Evolutionary conservation across 768 basidiomycete genomes (phyloP), one percentile per base, ranked within the genome.

Genomic region (Trametes sanguinea): DNA sequence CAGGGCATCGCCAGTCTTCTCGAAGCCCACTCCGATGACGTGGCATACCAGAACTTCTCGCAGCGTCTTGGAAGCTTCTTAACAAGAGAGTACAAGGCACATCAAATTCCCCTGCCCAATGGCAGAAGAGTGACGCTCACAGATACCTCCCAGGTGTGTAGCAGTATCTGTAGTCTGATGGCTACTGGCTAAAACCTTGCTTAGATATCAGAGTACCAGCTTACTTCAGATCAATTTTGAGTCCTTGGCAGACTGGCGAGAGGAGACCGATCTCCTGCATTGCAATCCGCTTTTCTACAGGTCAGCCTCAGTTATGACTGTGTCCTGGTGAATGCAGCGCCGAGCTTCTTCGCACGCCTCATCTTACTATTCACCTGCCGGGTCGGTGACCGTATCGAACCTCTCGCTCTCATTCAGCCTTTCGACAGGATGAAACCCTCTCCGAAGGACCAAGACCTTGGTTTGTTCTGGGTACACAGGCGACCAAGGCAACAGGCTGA

Each of bases 221-320:
- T 43, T 35, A 22, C 43, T 62, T 13, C 47, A 42, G 13, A 40
- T 62, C 33, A 50, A 53, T 48, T 62, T 50, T 17, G 47, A 56
- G 22, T 62, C 55, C 7, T 42, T 33, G 14, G 61, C 29, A 10
- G 45, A 47, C 30, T 58, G 51, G 51, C 16, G 29, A 9, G 4
- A 58, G n/a, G 42, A 8, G 9, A 57, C 43, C 16, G 56, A 63
- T 37, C 51, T 44, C 6, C 39, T 58, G 3, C 51, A 48, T 2
- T 63, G 56, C 57, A 63, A 22, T 46, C 62, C 56, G 13, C 35
- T 16, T 1, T 63, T 63, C 56, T 51, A 42, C 47, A n/a, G 16
- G 16, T 16, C 6, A 17, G 11, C 46, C 46, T 4, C 39, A n/a
- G 50, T 1, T 54, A 51, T 30, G 56, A 57, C 35, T 40, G 45